A percentile compares a stretch with the other conserved stretches of the same genome.
Evolutionary conservation across 164 flowering plant genomes (phyloP).

Genomic region (Nymphaea thermarum): DNA sequence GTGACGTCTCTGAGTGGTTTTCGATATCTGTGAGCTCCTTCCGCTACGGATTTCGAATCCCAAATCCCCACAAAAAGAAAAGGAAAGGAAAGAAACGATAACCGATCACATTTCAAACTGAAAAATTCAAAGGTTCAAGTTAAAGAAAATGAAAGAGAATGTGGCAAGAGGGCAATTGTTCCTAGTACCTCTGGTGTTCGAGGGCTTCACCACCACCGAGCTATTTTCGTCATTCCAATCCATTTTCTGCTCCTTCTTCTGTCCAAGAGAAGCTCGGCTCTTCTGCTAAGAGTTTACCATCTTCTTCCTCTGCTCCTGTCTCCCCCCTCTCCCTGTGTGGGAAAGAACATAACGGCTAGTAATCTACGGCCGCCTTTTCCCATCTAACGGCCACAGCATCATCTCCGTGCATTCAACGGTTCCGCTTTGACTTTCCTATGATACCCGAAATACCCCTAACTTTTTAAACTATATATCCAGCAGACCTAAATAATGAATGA

Average conservation of each 20-base stretch:
- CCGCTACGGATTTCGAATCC: background rate
- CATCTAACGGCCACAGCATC: background rate
- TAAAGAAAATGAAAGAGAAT: background rate
- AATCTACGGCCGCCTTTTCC: constrained; percentile 11
- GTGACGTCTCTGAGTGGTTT: constrained; percentile 60
- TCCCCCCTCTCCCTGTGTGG: background rate
- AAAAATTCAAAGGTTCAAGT: background rate
- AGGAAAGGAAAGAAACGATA: background rate
- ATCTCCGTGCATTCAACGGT: background rate
- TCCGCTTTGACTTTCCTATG: background rate
- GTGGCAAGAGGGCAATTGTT: background rate
- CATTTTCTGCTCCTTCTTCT: constrained; percentile 31
- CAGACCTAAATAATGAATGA: background rate
- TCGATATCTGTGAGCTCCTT: constrained; percentile 16
- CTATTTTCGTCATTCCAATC: constrained; percentile 70
- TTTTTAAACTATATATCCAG: background rate
- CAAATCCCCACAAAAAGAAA: background rate
- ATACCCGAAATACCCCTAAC: background rate
- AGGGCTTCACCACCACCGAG: constrained; percentile 25
- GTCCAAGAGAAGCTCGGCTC: background rate
- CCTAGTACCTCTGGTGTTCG: constrained; percentile 27
- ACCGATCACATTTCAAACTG: background rate
- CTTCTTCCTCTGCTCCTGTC: background rate
- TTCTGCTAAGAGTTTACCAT: background rate
- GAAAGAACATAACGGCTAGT: constrained; percentile 79